Evolutionary conservation across 805 yeast genomes (phyloP), one percentile per base, ranked within the genome.

Genomic region (Yamadazyma phyllophila): DNA sequence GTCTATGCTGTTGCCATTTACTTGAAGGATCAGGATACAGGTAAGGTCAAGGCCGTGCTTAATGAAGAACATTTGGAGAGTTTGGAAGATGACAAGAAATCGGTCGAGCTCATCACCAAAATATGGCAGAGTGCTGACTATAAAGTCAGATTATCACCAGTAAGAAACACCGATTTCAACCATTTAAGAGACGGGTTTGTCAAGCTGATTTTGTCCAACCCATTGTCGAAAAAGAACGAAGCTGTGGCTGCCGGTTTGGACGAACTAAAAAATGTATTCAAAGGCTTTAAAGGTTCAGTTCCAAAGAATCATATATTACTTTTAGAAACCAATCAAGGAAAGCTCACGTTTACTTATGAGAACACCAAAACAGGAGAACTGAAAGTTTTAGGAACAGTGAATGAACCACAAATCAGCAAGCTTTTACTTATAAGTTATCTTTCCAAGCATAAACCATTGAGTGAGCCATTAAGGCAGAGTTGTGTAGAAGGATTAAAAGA

Each of bases 1-100:
- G 97, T 94, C 1, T 92, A 92, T 60, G 96, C 88, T 0, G 71
- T 88, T 32, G 98, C 96, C 0, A 67, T 94, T 7, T 92, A 92
- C 60, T 71, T 88, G 34, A 84, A 89, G 5, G 61, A 72, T 6
- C 74, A 77, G 0, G 96, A 89, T 57, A 56, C 73, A 12, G n/a
- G 38, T 1, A 55, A 53, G 36, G 59, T 61, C 4, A 54, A 46
- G 27, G 51, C 63, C 7, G 69, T 78, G 3, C 56, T 81, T 24
- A 69, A 70, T 51, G 56, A 61, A 27, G 48, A 71, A 1, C 47
- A 41, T 12, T 37, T 46, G 5, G 51, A 46, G 4, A 80, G 78
- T 0, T 68, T 84, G 39, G 63, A 74, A 24, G 84, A 84, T 56
- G 39, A 26, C 12, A 69, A 64, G 7, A 59, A 70, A 27, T 81